Evolutionary conservation across 768 basidiomycete genomes (phyloP).

Genomic region (Porphyrellus cyaneotinctus): DNA sequence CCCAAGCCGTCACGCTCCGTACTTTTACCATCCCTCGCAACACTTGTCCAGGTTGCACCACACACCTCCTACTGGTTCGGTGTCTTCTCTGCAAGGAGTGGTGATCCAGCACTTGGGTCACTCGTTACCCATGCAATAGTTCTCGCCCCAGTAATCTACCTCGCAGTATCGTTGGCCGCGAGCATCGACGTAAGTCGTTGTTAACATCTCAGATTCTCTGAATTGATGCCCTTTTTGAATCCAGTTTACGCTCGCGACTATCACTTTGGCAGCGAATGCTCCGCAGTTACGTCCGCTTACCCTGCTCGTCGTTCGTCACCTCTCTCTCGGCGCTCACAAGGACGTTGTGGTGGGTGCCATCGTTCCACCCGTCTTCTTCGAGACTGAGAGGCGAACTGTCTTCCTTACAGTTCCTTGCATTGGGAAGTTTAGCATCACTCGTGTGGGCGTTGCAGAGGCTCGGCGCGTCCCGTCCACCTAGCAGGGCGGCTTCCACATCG

Average conservation of each 20-base stretch:
- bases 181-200: slow-evolving; percentile 36
- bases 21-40: slow-evolving; percentile 33
- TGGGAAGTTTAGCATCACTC: slow-evolving; percentile 19
- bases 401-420: slow-evolving; percentile 19
- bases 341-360: slow-evolving; percentile 20
- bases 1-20: slow-evolving; percentile 26
- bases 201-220: not conserved
- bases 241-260: slow-evolving; percentile 22
- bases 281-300: slow-evolving; percentile 25
- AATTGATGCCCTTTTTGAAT: not conserved
- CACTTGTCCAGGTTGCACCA: slow-evolving; percentile 46
- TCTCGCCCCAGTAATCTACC: slow-evolving; percentile 52
- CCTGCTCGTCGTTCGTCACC: slow-evolving; percentile 5
- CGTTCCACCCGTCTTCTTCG: not conserved
- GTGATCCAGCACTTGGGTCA: slow-evolving; percentile 54
- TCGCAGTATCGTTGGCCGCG: slow-evolving; percentile 46
- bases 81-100: slow-evolving; percentile 51
- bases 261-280: slow-evolving; percentile 25
- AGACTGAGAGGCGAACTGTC: slow-evolving; percentile 1
- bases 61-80: slow-evolving; percentile 66
- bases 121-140: slow-evolving; percentile 53
- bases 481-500: not conserved
- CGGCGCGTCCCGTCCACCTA: not conserved
- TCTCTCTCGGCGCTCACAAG: slow-evolving; percentile 21
- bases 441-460: slow-evolving; percentile 12